Percentiles rank a stretch among this genome's conserved stretches.
phyloP scores from a whole-genome alignment of 345 rosid genomes.

The Stellera chamaejasme region DNA sequence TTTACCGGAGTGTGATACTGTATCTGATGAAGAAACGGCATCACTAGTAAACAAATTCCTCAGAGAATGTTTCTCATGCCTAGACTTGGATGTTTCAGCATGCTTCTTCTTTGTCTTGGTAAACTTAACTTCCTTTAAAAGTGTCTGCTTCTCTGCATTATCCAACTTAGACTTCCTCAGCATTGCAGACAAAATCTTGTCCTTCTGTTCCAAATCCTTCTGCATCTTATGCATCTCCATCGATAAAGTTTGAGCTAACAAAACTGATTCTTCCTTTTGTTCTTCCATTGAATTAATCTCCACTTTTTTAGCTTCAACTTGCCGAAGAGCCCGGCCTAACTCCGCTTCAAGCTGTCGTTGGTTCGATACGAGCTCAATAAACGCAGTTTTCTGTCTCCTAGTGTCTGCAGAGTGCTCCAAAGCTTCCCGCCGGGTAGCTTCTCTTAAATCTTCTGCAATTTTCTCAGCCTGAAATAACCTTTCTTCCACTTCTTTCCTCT shows the following conservation, averaged over 20 bases:
- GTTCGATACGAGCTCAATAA: constrained; percentile 84
- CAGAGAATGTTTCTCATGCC: constrained; percentile 59
- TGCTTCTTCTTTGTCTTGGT: constrained; percentile 58
- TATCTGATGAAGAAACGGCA: constrained; percentile 23
- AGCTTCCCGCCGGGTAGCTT: constrained; percentile 40
- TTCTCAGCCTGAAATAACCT: constrained; percentile 37
- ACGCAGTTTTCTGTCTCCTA: constrained; percentile 84
- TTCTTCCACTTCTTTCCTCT: constrained; percentile 48
- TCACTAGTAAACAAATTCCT: constrained; percentile 62
- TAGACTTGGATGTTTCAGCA: constrained; percentile 60
- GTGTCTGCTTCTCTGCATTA: constrained; percentile 56
- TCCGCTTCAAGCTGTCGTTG: constrained; percentile 92
- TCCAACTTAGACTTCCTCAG: constrained; percentile 74
- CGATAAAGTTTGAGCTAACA: constrained; percentile 46
- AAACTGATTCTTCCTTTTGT: constrained; percentile 49
- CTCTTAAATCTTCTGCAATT: constrained; percentile 46
- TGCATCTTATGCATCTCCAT: constrained; percentile 48
- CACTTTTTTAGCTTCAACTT: constrained; percentile 48
- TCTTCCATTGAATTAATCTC: constrained; percentile 44
- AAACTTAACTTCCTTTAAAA: constrained; percentile 52
- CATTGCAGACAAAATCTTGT: constrained; percentile 65
- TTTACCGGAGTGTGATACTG: constrained; percentile 28
- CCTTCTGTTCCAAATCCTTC: constrained; percentile 78
- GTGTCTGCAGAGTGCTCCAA: constrained; percentile 66
- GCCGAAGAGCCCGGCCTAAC: constrained; percentile 59